These are phyloP conservation scores for Russula compacta DNA, from an alignment of 768 basidiomycete species.

Conservation along the genomic window DNA sequence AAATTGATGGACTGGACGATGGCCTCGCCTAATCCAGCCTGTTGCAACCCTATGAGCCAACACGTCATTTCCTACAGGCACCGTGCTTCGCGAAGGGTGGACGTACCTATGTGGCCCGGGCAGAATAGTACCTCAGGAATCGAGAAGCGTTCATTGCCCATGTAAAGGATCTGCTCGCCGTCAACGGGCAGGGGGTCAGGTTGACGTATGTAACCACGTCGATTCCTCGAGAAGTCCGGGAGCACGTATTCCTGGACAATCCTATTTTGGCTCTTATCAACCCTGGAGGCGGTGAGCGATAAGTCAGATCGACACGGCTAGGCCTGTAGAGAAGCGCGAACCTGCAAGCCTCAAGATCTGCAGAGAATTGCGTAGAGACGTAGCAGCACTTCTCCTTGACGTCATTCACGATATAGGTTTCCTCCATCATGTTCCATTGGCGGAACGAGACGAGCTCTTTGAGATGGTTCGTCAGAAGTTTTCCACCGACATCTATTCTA, in stretches of 20 bases:
- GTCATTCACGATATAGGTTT: slow-evolving; percentile 88
- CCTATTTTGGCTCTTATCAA: slow-evolving; percentile 45
- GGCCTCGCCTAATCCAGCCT: slow-evolving; percentile 68
- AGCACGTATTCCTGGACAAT: slow-evolving; percentile 86
- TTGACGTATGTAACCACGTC: slow-evolving; percentile 46
- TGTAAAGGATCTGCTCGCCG: slow-evolving; percentile 62
- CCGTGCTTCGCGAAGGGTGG: background rate
- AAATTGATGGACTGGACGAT: slow-evolving; percentile 67
- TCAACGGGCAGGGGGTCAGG: slow-evolving; percentile 45
- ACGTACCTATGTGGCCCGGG: slow-evolving; percentile 77
- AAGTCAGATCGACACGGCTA: slow-evolving; percentile 1
- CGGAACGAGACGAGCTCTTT: slow-evolving; percentile 91
- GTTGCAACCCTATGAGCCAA: slow-evolving; percentile 51
- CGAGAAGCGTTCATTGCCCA: slow-evolving; percentile 87
- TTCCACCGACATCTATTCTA: slow-evolving; percentile 93
- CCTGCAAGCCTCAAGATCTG: slow-evolving; percentile 74
- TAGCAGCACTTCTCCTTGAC: slow-evolving; percentile 90
- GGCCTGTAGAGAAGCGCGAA: slow-evolving; percentile 30
- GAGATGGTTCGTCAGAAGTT: slow-evolving; percentile 89
- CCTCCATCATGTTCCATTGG: slow-evolving; percentile 98
- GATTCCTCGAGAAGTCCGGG: slow-evolving; percentile 72
- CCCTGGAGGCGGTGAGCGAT: slow-evolving; percentile 29
- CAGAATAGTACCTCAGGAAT: slow-evolving; percentile 91
- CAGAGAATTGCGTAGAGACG: slow-evolving; percentile 61
- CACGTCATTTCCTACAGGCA: slow-evolving; percentile 1